phyloP scores from a whole-genome alignment of 208 protist genomes.

The Wallacemonas rigidus region DNA sequence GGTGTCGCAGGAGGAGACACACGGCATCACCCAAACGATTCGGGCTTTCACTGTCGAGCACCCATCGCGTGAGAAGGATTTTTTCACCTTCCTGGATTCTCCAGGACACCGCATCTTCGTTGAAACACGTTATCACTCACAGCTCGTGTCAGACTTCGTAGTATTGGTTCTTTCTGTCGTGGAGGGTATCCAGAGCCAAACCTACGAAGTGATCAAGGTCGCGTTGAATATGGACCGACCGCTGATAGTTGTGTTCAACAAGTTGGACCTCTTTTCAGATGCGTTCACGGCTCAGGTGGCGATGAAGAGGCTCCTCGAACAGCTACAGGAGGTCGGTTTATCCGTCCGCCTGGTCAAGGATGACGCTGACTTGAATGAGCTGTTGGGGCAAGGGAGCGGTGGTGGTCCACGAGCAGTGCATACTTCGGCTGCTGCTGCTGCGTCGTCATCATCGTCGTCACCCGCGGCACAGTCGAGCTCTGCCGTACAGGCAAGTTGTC shows the following conservation, averaged over 20 bases:
- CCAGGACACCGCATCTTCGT: constrained; percentile 87
- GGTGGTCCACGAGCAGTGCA: not conserved
- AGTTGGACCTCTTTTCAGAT: constrained; percentile 83
- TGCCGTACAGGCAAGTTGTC: constrained; percentile 4
- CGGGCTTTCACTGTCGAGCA: constrained; percentile 65
- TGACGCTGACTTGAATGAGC: constrained; percentile 35
- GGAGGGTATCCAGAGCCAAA: constrained; percentile 85
- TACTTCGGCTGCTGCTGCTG: not conserved
- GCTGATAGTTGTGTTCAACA: constrained; percentile 87
- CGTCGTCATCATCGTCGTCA: not conserved
- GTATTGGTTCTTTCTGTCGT: constrained; percentile 81
- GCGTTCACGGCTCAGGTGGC: constrained; percentile 38
- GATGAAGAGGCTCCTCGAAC: constrained; percentile 40
- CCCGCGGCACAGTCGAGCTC: not conserved
- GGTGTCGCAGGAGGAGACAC: constrained; percentile 56
- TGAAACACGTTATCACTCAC: constrained; percentile 78
- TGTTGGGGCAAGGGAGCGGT: not conserved
- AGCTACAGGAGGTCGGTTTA: constrained; percentile 66
- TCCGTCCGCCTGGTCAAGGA: constrained; percentile 62
- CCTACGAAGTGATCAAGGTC: constrained; percentile 84
- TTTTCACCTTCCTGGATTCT: constrained; percentile 90
- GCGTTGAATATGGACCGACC: constrained; percentile 86
- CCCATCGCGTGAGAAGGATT: constrained; percentile 12
- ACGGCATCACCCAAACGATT: constrained; percentile 80
- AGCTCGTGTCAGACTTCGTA: constrained; percentile 66